phyloP scores from a whole-genome alignment of 148 eudicot genomes.

The Vaccinium corymbosum region DNA sequence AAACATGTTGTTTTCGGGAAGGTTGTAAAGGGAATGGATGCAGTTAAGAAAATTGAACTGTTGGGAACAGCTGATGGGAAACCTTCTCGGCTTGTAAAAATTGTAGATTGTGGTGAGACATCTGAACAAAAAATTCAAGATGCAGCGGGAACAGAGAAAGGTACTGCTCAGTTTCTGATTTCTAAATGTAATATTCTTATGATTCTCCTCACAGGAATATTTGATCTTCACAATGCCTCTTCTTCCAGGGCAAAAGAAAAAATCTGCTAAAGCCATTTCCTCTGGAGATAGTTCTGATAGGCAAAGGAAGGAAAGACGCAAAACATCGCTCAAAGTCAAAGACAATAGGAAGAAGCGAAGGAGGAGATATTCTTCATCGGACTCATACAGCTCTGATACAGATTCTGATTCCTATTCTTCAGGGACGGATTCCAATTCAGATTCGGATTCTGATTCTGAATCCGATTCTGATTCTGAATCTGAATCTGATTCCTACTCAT shows the following conservation, averaged over 20 bases:
- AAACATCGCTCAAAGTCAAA: constrained; percentile 44
- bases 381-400: constrained; percentile 56
- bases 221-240: not conserved
- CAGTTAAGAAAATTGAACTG: constrained; percentile 76
- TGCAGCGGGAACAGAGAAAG: constrained; percentile 52
- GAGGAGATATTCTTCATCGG: constrained; percentile 77
- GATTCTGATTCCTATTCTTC: constrained; percentile 29
- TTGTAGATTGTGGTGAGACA: constrained; percentile 78
- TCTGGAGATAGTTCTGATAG: constrained; percentile 67
- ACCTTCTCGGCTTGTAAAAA: constrained; percentile 59
- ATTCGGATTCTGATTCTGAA: constrained; percentile 41
- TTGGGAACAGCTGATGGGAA: constrained; percentile 60
- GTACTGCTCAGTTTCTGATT: constrained; percentile 27
- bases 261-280: constrained; percentile 38
- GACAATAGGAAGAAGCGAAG: constrained; percentile 59
- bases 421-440: constrained; percentile 27
- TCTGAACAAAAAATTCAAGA: constrained; percentile 38
- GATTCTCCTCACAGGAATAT: not conserved
- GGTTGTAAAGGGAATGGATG: constrained; percentile 78
- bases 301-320: constrained; percentile 46
- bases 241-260: constrained; percentile 56
- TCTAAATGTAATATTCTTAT: not conserved
- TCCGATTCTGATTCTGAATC: constrained; percentile 56
- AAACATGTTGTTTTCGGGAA: constrained; percentile 97
- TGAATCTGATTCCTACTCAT: constrained; percentile 47